Evolutionary conservation across 495 filamentous ascomycete species (phyloP), one percentile per base, ranked within the genome.

Genomic region (Immersiella caudata): DNA sequence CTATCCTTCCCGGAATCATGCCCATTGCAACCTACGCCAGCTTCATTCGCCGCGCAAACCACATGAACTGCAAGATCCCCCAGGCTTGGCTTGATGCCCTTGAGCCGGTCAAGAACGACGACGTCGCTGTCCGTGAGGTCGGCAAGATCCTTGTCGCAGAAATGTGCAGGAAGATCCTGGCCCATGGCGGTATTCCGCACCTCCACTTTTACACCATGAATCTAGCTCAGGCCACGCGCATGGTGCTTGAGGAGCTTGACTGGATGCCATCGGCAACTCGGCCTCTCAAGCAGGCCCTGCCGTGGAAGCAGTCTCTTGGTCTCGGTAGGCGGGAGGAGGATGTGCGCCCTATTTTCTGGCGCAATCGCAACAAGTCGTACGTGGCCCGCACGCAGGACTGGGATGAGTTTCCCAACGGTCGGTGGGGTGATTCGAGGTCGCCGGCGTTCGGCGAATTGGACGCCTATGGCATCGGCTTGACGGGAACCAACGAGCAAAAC

Each of bases 141-240:
- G 95, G 96, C 25, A 94, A 94, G 74, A 88, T 83, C 21, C 80
- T 99, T 35, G 89, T 99, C n/a, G 93, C 93, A 33, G 89, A 96
- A 63, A 89, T 99, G 88, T 98, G 96, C 77, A 86, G 89, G 52
- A 89, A 89, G 77, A 87, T 98, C 54, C 79, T 97, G 58, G 84
- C 87, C 49, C 86, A 88, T 20, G 29, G 29, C 29, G 95, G 94
- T 20, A 92, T 97, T 69, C 85, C 88, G 68, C 92, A 97, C 70
- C 79, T 99, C 67, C 96, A 99, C 79, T 99, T 99, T 79, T 99
- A 99, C 78, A 99, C 96, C 58, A 99, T 99, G 96, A 99, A 99
- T 79, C 84, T 99, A 14, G 94, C 93, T 6, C 92, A 96, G 75
- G 91, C 95, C 22, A 97, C 95, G 9, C 91, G 89, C 67, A 92